A percentile compares a stretch with the other conserved stretches of the same genome.
phyloP scores from a whole-genome alignment of 2,329 filamentous ascomycete species.

The Fusarium brevicatenulatum region DNA sequence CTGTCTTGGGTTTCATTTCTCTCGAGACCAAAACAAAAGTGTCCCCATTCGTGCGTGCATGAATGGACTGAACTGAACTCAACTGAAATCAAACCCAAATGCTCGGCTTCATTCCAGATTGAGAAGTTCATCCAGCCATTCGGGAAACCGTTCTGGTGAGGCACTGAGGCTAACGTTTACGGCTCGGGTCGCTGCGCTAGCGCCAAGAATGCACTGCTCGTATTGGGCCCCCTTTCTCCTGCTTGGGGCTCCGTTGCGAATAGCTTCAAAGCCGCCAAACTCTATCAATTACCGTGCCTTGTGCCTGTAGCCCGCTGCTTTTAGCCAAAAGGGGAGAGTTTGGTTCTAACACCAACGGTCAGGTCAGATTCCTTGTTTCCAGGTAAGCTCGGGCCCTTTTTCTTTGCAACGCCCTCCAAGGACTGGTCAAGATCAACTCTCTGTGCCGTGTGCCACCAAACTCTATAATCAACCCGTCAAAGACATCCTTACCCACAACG shows the following conservation, averaged over 20 bases:
- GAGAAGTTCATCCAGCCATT: not conserved
- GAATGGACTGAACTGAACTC: too few relatives aligned
- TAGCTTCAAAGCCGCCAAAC: not conserved
- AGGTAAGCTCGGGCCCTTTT: not conserved
- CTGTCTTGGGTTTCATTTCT: not conserved
- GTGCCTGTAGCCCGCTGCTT: not conserved
- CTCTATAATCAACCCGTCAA: not conserved
- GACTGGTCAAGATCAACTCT: not conserved
- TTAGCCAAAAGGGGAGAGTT: not conserved
- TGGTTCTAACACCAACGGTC: not conserved
- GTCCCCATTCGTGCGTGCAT: not conserved
- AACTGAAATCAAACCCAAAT: not conserved
- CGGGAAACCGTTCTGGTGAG: not conserved
- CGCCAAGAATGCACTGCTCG: not conserved
- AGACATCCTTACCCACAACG: not conserved
- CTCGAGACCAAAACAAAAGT: not conserved
- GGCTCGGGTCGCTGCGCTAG: conserved; percentile 37
- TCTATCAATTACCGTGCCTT: not conserved
- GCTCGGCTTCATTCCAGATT: not conserved
- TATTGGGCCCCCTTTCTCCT: not conserved
- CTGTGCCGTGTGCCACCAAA: conserved; percentile 13
- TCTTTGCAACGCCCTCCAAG: not conserved
- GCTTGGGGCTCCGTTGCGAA: not conserved
- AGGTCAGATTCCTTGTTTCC: not conserved
- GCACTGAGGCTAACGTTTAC: conserved; percentile 9